Percentiles rank a stretch among this genome's conserved stretches.
These are phyloP conservation scores for Barnettozyma botsteinii DNA, from an alignment of 805 yeast genomes.

Conservation along the genomic window DNA sequence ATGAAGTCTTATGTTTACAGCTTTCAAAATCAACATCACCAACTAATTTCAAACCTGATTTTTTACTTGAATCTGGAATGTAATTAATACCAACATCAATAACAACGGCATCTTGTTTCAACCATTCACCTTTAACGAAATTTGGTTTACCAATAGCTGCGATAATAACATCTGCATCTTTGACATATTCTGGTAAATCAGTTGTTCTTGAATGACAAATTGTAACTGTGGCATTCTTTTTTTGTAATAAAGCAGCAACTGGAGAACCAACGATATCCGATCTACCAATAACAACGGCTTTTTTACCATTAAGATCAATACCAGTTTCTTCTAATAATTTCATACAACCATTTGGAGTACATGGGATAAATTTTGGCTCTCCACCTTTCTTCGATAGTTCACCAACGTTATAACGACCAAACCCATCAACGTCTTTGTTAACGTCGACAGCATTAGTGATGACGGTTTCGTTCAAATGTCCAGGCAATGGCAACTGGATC, in stretches of 20 bases:
- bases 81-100: slow-evolving; percentile 96
- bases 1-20: slow-evolving; percentile 56
- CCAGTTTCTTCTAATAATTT: slow-evolving; percentile 68
- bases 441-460: slow-evolving; percentile 79
- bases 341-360: slow-evolving; percentile 94
- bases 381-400: slow-evolving; percentile 88
- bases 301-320: slow-evolving; percentile 65
- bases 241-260: slow-evolving; percentile 76
- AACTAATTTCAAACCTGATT: slow-evolving; percentile 78
- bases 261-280: slow-evolving; percentile 97
- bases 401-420: slow-evolving; percentile 82
- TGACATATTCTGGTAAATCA: slow-evolving; percentile 51
- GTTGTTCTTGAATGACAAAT: slow-evolving; percentile 72
- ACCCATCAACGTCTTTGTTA: slow-evolving; percentile 93
- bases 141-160: slow-evolving; percentile 89
- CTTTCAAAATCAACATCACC: slow-evolving; percentile 89
- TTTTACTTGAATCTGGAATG: slow-evolving; percentile 65
- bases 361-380: slow-evolving; percentile 75
- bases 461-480: slow-evolving; percentile 66
- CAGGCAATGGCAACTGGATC: slow-evolving; percentile 87
- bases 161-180: slow-evolving; percentile 78
- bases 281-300: slow-evolving; percentile 89
- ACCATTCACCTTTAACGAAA: slow-evolving; percentile 81
- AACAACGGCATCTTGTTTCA: slow-evolving; percentile 78
- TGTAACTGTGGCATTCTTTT: slow-evolving; percentile 77